Evolutionary conservation across 2,329 filamentous ascomycete genomes (phyloP).

Genomic region (Phyllosticta capitalensis): DNA sequence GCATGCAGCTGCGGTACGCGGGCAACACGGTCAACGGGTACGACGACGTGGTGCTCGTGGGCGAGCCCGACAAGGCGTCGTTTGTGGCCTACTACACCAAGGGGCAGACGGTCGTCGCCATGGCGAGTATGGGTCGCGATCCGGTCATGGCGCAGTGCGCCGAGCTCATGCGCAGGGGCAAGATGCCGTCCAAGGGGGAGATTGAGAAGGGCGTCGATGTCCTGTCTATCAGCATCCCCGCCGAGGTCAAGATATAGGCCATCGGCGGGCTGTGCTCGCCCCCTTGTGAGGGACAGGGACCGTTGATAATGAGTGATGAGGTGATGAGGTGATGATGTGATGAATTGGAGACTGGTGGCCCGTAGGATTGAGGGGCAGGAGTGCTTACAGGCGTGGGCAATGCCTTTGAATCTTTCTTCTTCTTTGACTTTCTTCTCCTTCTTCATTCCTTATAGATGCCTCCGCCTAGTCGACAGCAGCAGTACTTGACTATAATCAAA

Average conservation of each 20-base stretch:
- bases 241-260: conserved; percentile 37
- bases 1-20: conserved; percentile 83
- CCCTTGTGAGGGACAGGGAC: too few relatives aligned
- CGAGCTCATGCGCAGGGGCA: conserved; percentile 72
- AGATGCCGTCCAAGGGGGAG: conserved; percentile 76
- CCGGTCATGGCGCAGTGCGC: conserved; percentile 74
- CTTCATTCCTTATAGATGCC: too few relatives aligned
- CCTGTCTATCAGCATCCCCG: conserved; percentile 34
- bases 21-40: conserved; percentile 76
- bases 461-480: too few relatives aligned
- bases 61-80: conserved; percentile 59
- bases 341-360: too few relatives aligned
- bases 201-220: conserved; percentile 52
- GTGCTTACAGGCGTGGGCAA: too few relatives aligned
- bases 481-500: too few relatives aligned
- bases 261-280: too few relatives aligned
- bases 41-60: conserved; percentile 76
- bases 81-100: conserved; percentile 86
- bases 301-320: too few relatives aligned
- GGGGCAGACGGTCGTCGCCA: conserved; percentile 78
- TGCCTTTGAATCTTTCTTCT: too few relatives aligned
- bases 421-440: too few relatives aligned
- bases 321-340: too few relatives aligned
- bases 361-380: too few relatives aligned
- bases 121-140: conserved; percentile 84